Conservation (phyloP, 1,284 basidiomycete genomes). For the Neolentinus lepideus region DNA sequence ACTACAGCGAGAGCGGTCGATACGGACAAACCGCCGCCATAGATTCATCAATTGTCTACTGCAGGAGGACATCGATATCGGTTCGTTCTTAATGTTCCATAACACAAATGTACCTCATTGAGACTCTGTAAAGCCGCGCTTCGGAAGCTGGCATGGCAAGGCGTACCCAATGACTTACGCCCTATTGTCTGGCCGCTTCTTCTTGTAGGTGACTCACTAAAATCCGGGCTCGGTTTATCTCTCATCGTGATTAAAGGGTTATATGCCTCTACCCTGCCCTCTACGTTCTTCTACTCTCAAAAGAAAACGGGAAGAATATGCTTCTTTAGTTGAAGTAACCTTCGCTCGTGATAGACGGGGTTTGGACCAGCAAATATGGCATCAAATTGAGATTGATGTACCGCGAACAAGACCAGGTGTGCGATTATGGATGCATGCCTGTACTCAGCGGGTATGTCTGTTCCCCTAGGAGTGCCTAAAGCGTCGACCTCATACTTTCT, state of each 20-base stretch:
- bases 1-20: slow-evolving; percentile 65
- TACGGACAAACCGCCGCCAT: slow-evolving; percentile 62
- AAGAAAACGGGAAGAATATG: slow-evolving; percentile 91
- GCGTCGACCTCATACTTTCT: slow-evolving; percentile 14
- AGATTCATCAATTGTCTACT: slow-evolving; percentile 70
- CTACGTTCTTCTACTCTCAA: slow-evolving; percentile 72
- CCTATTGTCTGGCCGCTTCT: slow-evolving; percentile 94
- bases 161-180: slow-evolving; percentile 83
- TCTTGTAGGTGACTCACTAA: slow-evolving; percentile 52
- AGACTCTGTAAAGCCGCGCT: slow-evolving; percentile 25
- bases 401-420: slow-evolving; percentile 92
- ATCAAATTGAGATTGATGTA: slow-evolving; percentile 96
- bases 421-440: slow-evolving; percentile 80
- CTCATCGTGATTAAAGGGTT: slow-evolving; percentile 53
- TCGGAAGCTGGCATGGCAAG: slow-evolving; percentile 92
- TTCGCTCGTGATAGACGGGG: slow-evolving; percentile 81
- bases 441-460: slow-evolving; percentile 73
- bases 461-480: slow-evolving; percentile 5
- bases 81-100: slow-evolving; percentile 31
- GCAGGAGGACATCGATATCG: slow-evolving; percentile 69
- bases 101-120: not conserved
- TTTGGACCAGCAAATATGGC: slow-evolving; percentile 94
- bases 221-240: not conserved
- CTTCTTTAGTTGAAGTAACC: slow-evolving; percentile 84
- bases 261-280: slow-evolving; percentile 83